A percentile compares a stretch with the other conserved stretches of the same genome.
phyloP scores from a whole-genome alignment of 75 land plant species.

The Pseudotsuga menziesii region DNA sequence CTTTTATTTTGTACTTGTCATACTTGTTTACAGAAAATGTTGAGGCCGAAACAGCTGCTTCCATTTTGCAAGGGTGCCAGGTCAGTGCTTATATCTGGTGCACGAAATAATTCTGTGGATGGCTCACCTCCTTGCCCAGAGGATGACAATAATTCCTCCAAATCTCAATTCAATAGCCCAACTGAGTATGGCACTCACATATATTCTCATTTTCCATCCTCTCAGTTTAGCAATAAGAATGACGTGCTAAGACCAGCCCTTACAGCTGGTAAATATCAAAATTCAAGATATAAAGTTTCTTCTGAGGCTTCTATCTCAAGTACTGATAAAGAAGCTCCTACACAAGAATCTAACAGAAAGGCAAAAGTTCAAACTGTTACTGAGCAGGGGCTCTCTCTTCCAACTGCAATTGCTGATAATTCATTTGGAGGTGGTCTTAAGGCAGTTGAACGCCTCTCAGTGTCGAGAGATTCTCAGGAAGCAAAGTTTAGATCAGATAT shows the following conservation, averaged over 20 bases:
- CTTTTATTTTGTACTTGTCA: too few species aligned
- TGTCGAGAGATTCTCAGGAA: background rate
- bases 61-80: slow-evolving; percentile 73
- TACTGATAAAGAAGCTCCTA: background rate
- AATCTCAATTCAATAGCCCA: slow-evolving; percentile 10
- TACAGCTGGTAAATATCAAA: slow-evolving; percentile 7
- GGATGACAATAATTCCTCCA: slow-evolving; percentile 31
- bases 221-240: slow-evolving; percentile 6
- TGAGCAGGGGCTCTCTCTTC: background rate
- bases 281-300: slow-evolving; percentile 14
- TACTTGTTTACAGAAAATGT: slow-evolving; percentile 28
- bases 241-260: background rate
- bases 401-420: background rate
- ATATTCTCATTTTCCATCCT: slow-evolving; percentile 17
- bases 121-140: slow-evolving; percentile 46
- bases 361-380: background rate
- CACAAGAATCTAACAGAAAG: slow-evolving; percentile 1
- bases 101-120: slow-evolving; percentile 43
- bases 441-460: background rate
- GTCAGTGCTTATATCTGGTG: slow-evolving; percentile 61
- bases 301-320: slow-evolving; percentile 2
- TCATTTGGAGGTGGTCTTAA: slow-evolving; percentile 2
- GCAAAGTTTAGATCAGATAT: background rate
- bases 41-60: slow-evolving; percentile 78
- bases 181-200: background rate